phyloP scores from a whole-genome alignment of 2,329 filamentous ascomycete species.

The Monosporascus sp. region DNA sequence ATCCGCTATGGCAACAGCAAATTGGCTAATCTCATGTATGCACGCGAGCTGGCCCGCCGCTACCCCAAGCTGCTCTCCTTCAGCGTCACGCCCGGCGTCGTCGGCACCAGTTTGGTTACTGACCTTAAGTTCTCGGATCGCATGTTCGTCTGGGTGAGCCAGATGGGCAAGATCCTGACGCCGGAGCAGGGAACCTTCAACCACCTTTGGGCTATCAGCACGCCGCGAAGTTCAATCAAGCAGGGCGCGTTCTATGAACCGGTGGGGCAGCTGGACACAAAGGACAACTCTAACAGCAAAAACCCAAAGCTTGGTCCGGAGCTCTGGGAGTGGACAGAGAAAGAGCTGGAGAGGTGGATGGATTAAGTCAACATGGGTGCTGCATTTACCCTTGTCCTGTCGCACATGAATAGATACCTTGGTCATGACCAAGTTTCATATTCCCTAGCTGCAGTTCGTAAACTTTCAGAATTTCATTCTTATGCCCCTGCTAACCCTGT shows the following conservation, averaged over 20 bases:
- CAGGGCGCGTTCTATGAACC: constrained; percentile 9
- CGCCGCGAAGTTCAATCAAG: not conserved
- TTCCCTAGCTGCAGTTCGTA: too few species aligned
- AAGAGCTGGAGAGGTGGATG: constrained; percentile 1
- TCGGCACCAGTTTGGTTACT: constrained; percentile 1
- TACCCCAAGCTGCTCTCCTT: constrained; percentile 6
- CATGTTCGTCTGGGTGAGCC: not conserved
- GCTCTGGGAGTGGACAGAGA: constrained; percentile 10
- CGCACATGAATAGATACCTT: too few species aligned
- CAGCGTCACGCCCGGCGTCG: constrained; percentile 6
- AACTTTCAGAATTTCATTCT: too few species aligned
- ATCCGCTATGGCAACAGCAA: constrained; percentile 14
- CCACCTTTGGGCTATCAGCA: not conserved
- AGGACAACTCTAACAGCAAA: not conserved
- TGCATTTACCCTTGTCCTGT: too few species aligned
- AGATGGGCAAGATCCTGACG: not conserved
- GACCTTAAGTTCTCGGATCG: not conserved
- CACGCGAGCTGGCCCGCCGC: constrained; percentile 8
- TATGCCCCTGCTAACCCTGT: too few species aligned
- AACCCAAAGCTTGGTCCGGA: constrained; percentile 5
- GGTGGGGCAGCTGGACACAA: constrained; percentile 1
- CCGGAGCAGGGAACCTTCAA: constrained; percentile 1
- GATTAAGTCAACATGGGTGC: too few species aligned
- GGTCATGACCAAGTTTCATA: too few species aligned
- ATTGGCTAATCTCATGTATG: constrained; percentile 11